Conservation (phyloP, 192 early-diverging fungal genomes). For the Paraglomus brasilianum region DNA sequence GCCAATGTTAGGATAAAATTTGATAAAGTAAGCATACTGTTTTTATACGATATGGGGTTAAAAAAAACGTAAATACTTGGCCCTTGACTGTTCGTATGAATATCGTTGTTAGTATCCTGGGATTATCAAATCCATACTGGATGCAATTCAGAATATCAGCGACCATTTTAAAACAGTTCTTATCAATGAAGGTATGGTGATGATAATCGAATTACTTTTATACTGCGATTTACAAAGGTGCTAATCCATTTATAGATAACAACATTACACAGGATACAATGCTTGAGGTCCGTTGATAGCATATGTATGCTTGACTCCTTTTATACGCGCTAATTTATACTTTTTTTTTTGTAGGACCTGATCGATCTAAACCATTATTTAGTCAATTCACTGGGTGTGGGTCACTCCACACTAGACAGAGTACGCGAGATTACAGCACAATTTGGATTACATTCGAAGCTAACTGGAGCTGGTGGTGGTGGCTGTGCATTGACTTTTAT, state of each 20-base stretch:
- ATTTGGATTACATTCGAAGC: constrained; percentile 74
- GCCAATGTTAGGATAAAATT: constrained; percentile 67
- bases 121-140: constrained; percentile 65
- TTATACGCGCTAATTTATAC: background rate
- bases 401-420: constrained; percentile 80
- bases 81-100: background rate
- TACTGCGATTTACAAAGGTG: too few relatives aligned
- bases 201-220: background rate
- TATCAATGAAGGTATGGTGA: constrained; percentile 30
- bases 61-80: background rate
- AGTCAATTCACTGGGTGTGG: constrained; percentile 74
- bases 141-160: constrained; percentile 65
- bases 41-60: background rate
- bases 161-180: constrained; percentile 37
- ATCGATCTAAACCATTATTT: constrained; percentile 87
- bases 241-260: too few relatives aligned
- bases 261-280: background rate
- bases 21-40: constrained; percentile 41
- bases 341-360: constrained; percentile 52
- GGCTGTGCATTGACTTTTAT: constrained; percentile 89
- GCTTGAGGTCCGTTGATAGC: background rate
- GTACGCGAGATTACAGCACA: constrained; percentile 63
- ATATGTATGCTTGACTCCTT: background rate
- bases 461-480: constrained; percentile 97
- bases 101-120: constrained; percentile 43